phyloP scores from a whole-genome alignment of 345 rosid species.

The Arabidopsis suecica region DNA sequence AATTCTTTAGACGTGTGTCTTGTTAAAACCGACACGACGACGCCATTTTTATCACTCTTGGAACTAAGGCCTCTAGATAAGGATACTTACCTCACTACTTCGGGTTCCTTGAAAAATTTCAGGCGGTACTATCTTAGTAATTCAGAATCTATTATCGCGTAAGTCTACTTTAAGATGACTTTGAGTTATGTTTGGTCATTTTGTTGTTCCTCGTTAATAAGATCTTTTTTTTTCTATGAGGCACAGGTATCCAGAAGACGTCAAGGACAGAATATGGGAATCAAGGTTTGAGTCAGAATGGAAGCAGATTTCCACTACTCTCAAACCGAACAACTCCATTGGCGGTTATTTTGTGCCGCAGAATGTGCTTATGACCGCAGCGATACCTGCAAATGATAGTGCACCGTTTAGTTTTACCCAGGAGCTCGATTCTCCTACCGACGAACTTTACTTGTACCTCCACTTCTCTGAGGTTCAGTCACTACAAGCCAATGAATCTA shows the following conservation, averaged over 20 bases:
- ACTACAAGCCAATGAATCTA: neutral
- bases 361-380: slow-evolving; percentile 45
- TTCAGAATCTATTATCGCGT: neutral
- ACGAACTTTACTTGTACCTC: slow-evolving; percentile 23
- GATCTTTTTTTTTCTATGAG: slow-evolving; percentile 4
- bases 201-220: neutral
- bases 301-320: slow-evolving; percentile 28
- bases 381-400: slow-evolving; percentile 35
- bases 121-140: neutral
- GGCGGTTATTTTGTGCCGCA: slow-evolving; percentile 29
- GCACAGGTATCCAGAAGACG: slow-evolving; percentile 34
- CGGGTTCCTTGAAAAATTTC: slow-evolving; percentile 28
- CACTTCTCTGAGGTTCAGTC: slow-evolving; percentile 30
- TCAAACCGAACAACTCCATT: neutral
- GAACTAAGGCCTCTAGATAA: slow-evolving; percentile 28
- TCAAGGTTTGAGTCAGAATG: neutral
- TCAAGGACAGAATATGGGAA: slow-evolving; percentile 31
- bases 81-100: slow-evolving; percentile 16
- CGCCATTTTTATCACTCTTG: slow-evolving; percentile 41
- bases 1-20: slow-evolving; percentile 45
- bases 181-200: neutral
- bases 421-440: slow-evolving; percentile 21
- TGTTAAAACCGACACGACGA: slow-evolving; percentile 38
- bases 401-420: slow-evolving; percentile 17
- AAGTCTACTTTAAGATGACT: neutral